phyloP scores from a whole-genome alignment of 768 basidiomycete genomes.

The Podaxis sp. region DNA sequence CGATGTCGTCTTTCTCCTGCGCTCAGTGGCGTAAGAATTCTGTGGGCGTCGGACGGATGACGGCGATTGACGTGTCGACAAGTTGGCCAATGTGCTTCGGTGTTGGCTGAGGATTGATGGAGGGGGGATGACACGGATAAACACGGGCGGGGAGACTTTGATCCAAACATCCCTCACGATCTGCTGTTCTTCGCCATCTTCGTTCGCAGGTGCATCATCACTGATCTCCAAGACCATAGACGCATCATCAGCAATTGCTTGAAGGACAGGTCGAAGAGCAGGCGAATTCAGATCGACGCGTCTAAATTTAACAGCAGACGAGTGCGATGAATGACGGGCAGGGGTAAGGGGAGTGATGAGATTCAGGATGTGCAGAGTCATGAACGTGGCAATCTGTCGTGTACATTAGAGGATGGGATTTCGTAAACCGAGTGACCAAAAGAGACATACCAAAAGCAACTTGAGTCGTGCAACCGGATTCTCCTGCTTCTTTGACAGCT shows the following conservation, averaged over 20 bases:
- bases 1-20: constrained; percentile 28
- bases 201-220: constrained; percentile 8
- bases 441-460: constrained; percentile 69
- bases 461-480: constrained; percentile 89
- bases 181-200: constrained; percentile 14
- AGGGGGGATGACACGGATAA: constrained; percentile 47
- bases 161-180: constrained; percentile 46
- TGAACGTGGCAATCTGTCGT: constrained; percentile 82
- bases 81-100: not conserved
- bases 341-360: constrained; percentile 86
- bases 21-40: not conserved
- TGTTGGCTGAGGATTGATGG: constrained; percentile 15
- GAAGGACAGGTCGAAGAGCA: constrained; percentile 56
- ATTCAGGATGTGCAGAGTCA: constrained; percentile 89
- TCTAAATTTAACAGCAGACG: constrained; percentile 31
- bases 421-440: not conserved
- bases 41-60: not conserved
- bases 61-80: constrained; percentile 1
- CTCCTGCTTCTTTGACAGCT: constrained; percentile 47
- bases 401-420: not conserved
- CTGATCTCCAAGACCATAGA: constrained; percentile 18
- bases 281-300: constrained; percentile 74
- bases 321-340: constrained; percentile 41
- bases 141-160: constrained; percentile 61
- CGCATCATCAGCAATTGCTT: constrained; percentile 48